Evolutionary conservation across 192 early-diverging fungal species (phyloP), one percentile per base, ranked within the genome.

Genomic region (Coemansia sp.): DNA sequence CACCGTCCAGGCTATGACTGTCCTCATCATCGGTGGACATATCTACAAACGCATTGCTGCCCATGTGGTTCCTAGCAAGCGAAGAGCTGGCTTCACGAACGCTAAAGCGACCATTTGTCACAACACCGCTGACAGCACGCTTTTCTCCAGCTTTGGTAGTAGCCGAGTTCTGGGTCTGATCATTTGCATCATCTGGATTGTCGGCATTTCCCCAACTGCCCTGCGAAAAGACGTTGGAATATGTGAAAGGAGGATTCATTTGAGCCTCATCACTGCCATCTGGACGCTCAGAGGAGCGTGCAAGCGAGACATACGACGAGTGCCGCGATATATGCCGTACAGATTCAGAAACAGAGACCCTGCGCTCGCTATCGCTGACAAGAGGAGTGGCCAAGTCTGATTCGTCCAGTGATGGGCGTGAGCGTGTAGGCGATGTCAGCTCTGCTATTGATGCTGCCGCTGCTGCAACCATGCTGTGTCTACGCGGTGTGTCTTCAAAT

Each of bases 161-260:
- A 42, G 48, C 51, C 45, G 8, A 46, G 56, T 43, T 48, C 22
- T 58, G 39, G 32, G 59, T 26, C 26, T 46, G 56, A 21, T 16
- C 5, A 3, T 37, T 40, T 45, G 9, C 36, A 48, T 15, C 32
- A 8, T n/a, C 39, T 36, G 41, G 11, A 32, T 37, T 40, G 40
- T 67, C 61, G 6, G 39, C n/a, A 9, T 65, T 60, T 36, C 46
- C 16, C 80, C 72, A 71, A 11, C 54, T 59, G 43, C 69, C 59
- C 41, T 65, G 56, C n/a, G 73, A 72, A 63, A 83, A 83, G 47
- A 83, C 77, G 12, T 73, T 76, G 0, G 81, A 78, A 54, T 83
- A 83, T 2, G 81, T 83, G 41, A 83, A 78, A 21, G 81, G 81
- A 59, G 69, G 41, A 22, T 65, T 71, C 8, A 62, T 62, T 11